Evolutionary conservation across 805 yeast species (phyloP).

Genomic region (Hanseniaspora lindneri): DNA sequence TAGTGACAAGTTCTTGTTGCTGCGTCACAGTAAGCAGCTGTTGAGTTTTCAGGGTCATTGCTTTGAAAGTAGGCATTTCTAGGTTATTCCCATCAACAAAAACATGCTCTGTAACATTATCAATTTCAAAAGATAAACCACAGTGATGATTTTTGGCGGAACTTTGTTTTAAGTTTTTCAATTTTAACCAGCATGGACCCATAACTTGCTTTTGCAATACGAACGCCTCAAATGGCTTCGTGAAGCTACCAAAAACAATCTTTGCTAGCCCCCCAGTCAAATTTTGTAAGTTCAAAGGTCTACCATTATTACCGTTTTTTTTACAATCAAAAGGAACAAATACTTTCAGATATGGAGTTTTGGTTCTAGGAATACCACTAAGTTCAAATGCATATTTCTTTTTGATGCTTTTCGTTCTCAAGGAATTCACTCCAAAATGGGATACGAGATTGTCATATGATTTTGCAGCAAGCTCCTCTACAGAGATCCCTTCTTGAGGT

Average conservation of each 20-base stretch:
- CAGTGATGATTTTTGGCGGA: constrained; percentile 48
- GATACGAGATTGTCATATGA: constrained; percentile 53
- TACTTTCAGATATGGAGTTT: constrained; percentile 68
- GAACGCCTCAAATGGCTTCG: constrained; percentile 72
- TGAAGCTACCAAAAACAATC: constrained; percentile 66
- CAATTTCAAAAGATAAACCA: constrained; percentile 56
- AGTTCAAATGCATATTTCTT: constrained; percentile 85
- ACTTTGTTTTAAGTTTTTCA: constrained; percentile 50
- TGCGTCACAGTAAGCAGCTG: constrained; percentile 63
- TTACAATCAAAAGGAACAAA: constrained; percentile 63
- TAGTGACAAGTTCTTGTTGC: constrained; percentile 77
- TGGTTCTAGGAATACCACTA: constrained; percentile 57
- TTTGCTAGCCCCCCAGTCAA: constrained; percentile 43
- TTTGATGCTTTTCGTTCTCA: constrained; percentile 57
- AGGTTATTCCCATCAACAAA: constrained; percentile 34
- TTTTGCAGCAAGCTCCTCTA: constrained; percentile 68
- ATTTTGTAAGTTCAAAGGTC: constrained; percentile 61
- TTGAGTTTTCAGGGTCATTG: constrained; percentile 66
- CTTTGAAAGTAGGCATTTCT: constrained; percentile 55
- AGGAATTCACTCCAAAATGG: constrained; percentile 46
- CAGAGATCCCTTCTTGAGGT: constrained; percentile 49
- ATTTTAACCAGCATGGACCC: constrained; percentile 96
- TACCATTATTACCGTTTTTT: constrained; percentile 35
- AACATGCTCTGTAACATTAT: constrained; percentile 31
- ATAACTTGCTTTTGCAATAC: constrained; percentile 69